These are phyloP conservation scores for Cryptococcus floricola DNA, from an alignment of 1,284 basidiomycete genomes.

Conservation along the genomic window DNA sequence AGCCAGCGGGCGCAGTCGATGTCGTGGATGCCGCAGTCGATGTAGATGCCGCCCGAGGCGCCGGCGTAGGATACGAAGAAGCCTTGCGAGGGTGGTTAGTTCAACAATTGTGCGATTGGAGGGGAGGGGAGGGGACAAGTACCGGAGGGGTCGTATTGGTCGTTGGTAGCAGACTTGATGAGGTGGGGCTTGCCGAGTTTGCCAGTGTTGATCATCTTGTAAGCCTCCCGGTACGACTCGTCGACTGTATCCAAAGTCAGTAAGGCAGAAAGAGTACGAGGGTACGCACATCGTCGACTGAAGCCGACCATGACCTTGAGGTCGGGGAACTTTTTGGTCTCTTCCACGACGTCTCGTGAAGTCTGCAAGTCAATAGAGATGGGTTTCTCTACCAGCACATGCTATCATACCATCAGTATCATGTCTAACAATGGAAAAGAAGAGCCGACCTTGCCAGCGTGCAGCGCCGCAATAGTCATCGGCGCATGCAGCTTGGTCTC, in stretches of 20 bases:
- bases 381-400: slow-evolving; percentile 41
- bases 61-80: slow-evolving; percentile 37
- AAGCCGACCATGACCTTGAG: slow-evolving; percentile 39
- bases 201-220: slow-evolving; percentile 18
- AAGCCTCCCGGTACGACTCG: slow-evolving; percentile 24
- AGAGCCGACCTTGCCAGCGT: slow-evolving; percentile 17
- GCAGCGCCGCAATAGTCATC: slow-evolving; percentile 16
- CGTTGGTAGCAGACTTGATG: slow-evolving; percentile 30
- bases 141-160: slow-evolving; percentile 28
- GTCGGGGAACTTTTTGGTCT: slow-evolving; percentile 17
- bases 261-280: background rate
- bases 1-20: slow-evolving; percentile 30
- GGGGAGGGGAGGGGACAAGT: background rate
- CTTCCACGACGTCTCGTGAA: slow-evolving; percentile 25
- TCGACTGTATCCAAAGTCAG: slow-evolving; percentile 23
- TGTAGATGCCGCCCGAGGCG: slow-evolving; percentile 31
- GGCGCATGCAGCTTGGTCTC: slow-evolving; percentile 21
- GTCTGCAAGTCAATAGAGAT: slow-evolving; percentile 32
- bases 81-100: slow-evolving; percentile 6
- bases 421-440: background rate
- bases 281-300: slow-evolving; percentile 28
- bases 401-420: slow-evolving; percentile 10
- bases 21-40: slow-evolving; percentile 41
- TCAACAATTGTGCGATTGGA: too few relatives aligned
- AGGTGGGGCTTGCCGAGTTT: slow-evolving; percentile 23